Conservation (phyloP, 805 yeast species). For the Dipodascopsis uninucleata region DNA sequence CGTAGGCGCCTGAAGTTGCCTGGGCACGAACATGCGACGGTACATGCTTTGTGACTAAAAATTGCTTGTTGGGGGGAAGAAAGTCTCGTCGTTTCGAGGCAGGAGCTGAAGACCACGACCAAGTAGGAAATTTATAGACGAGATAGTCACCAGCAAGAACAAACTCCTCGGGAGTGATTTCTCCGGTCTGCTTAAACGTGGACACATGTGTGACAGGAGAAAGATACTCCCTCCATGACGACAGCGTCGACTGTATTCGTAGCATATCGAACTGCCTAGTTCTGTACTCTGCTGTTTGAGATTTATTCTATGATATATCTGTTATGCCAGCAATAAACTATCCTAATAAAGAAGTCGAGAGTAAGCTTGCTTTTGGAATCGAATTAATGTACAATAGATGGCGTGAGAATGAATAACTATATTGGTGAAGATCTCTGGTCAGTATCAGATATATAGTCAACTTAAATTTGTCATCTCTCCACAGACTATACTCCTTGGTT, state of each 20-base stretch:
- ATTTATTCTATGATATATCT: too few relatives aligned
- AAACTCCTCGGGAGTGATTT: slow-evolving; percentile 93
- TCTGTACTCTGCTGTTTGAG: too few relatives aligned
- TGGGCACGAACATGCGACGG: slow-evolving; percentile 76
- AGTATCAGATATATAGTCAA: too few relatives aligned
- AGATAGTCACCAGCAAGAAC: slow-evolving; percentile 91
- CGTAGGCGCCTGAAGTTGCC: slow-evolving; percentile 17
- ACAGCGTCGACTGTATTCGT: slow-evolving; percentile 60
- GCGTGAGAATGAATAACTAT: too few relatives aligned
- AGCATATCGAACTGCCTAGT: too few relatives aligned
- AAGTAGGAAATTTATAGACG: slow-evolving; percentile 88
- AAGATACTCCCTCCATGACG: slow-evolving; percentile 83
- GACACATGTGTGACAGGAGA: slow-evolving; percentile 89
- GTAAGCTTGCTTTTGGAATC: too few relatives aligned
- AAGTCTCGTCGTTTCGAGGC: slow-evolving; percentile 57
- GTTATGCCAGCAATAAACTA: too few relatives aligned
- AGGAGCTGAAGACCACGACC: slow-evolving; percentile 82
- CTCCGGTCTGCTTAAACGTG: slow-evolving; percentile 80
- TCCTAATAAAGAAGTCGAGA: too few relatives aligned
- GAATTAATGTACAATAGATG: too few relatives aligned
- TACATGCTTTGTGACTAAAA: slow-evolving; percentile 80
- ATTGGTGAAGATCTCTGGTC: too few relatives aligned
- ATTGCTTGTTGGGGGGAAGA: slow-evolving; percentile 83
- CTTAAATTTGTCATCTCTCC: too few relatives aligned
- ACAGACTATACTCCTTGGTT: too few relatives aligned